Percentiles rank a stretch among this genome's conserved stretches.
These are phyloP conservation scores for Penicillium coffeae DNA, from an alignment of 495 filamentous ascomycete species.

Conservation along the genomic window DNA sequence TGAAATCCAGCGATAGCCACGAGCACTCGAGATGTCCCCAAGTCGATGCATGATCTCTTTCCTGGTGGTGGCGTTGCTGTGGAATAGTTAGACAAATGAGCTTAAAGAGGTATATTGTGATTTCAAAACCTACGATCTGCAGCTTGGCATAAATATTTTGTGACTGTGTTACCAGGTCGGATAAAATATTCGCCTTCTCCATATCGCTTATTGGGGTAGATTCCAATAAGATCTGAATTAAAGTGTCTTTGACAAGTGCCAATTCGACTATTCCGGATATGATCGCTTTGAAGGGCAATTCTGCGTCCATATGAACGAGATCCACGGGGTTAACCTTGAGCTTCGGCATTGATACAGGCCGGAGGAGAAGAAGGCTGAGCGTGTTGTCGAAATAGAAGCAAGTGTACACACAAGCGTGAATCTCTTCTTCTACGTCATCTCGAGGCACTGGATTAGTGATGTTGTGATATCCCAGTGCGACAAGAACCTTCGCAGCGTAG, in stretches of 20 bases:
- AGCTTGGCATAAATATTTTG: slow-evolving; percentile 18
- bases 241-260: slow-evolving; percentile 18
- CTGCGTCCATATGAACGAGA: slow-evolving; percentile 22
- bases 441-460: slow-evolving; percentile 14
- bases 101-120: background rate
- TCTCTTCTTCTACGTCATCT: slow-evolving; percentile 21
- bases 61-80: slow-evolving; percentile 19
- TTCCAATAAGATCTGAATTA: slow-evolving; percentile 18
- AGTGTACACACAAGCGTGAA: slow-evolving; percentile 24
- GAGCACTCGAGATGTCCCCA: slow-evolving; percentile 19
- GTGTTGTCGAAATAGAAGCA: slow-evolving; percentile 36
- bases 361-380: slow-evolving; percentile 34
- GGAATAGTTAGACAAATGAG: background rate
- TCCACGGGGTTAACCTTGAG: slow-evolving; percentile 21
- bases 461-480: slow-evolving; percentile 29
- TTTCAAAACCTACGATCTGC: slow-evolving; percentile 12
- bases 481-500: slow-evolving; percentile 21
- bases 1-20: slow-evolving; percentile 31
- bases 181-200: slow-evolving; percentile 21
- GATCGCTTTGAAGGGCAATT: slow-evolving; percentile 21
- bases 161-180: slow-evolving; percentile 18
- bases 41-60: slow-evolving; percentile 12
- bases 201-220: slow-evolving; percentile 13
- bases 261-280: slow-evolving; percentile 23
- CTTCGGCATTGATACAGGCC: slow-evolving; percentile 30